phyloP scores from a whole-genome alignment of 2,329 filamentous ascomycete species.

The Fusarium sp. region DNA sequence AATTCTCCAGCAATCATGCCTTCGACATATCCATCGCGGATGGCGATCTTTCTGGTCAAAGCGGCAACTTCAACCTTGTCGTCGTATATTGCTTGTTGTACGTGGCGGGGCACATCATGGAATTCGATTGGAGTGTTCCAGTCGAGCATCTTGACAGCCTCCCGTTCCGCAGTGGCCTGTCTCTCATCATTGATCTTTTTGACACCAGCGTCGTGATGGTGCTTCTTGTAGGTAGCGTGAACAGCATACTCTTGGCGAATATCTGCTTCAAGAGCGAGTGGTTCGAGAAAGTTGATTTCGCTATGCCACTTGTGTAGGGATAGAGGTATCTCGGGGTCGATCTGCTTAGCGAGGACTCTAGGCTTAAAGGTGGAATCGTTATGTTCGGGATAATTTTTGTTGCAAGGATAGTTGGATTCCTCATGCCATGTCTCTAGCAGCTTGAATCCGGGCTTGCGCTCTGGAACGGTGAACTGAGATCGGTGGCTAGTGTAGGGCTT shows the following conservation, averaged over 20 bases:
- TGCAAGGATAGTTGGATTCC: slow-evolving; percentile 15
- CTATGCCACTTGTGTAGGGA: neutral
- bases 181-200: neutral
- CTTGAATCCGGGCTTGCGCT: slow-evolving; percentile 3
- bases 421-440: neutral
- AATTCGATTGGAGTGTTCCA: neutral
- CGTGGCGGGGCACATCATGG: neutral
- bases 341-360: neutral
- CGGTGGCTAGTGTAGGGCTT: neutral
- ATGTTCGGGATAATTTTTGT: slow-evolving; percentile 13
- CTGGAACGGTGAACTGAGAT: slow-evolving; percentile 2
- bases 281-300: slow-evolving; percentile 9
- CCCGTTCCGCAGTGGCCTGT: neutral
- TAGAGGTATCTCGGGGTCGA: slow-evolving; percentile 9
- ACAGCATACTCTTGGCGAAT: slow-evolving; percentile 6
- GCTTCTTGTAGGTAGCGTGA: neutral
- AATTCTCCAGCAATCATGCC: slow-evolving; percentile 33
- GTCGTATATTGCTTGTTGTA: slow-evolving; percentile 1
- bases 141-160: neutral
- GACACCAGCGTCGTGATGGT: neutral
- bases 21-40: slow-evolving; percentile 28
- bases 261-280: slow-evolving; percentile 1
- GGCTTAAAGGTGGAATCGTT: neutral
- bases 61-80: slow-evolving; percentile 14
- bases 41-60: slow-evolving; percentile 12